Evolutionary conservation across 495 filamentous ascomycete species (phyloP).

Genomic region (Astrothelium macrocarpum): DNA sequence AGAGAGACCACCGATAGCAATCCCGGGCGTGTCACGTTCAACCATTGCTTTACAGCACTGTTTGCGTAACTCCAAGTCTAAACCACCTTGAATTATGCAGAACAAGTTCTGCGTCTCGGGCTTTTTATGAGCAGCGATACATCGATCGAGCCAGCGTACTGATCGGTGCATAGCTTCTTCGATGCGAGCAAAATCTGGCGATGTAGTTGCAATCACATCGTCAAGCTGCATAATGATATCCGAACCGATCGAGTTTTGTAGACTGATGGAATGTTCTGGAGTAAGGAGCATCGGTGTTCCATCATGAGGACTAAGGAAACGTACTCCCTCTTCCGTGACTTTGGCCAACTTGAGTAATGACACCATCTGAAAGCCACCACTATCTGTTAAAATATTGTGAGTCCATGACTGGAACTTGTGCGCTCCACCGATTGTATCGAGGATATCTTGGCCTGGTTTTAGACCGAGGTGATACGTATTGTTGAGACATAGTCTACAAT

Average conservation of each 20-base stretch:
- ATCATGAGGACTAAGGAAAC: slow-evolving; percentile 90
- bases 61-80: slow-evolving; percentile 79
- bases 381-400: slow-evolving; percentile 76
- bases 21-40: slow-evolving; percentile 80
- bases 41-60: slow-evolving; percentile 88
- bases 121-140: slow-evolving; percentile 82
- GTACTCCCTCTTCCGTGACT: slow-evolving; percentile 90
- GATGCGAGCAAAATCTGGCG: slow-evolving; percentile 76
- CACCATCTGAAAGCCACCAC: slow-evolving; percentile 89
- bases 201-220: slow-evolving; percentile 92
- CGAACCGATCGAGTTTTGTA: slow-evolving; percentile 94
- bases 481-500: slow-evolving; percentile 86
- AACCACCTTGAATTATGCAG: slow-evolving; percentile 93
- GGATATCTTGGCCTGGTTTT: slow-evolving; percentile 80
- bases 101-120: slow-evolving; percentile 87
- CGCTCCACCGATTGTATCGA: slow-evolving; percentile 81
- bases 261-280: slow-evolving; percentile 89
- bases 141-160: slow-evolving; percentile 97
- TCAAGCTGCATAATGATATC: slow-evolving; percentile 99
- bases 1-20: slow-evolving; percentile 89
- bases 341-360: slow-evolving; percentile 87
- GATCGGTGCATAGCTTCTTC: slow-evolving; percentile 90
- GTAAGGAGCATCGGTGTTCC: slow-evolving; percentile 95
- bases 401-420: slow-evolving; percentile 93
- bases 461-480: slow-evolving; percentile 96